phyloP scores from a whole-genome alignment of 345 rosid genomes.

The Eucalyptus microcorys region DNA sequence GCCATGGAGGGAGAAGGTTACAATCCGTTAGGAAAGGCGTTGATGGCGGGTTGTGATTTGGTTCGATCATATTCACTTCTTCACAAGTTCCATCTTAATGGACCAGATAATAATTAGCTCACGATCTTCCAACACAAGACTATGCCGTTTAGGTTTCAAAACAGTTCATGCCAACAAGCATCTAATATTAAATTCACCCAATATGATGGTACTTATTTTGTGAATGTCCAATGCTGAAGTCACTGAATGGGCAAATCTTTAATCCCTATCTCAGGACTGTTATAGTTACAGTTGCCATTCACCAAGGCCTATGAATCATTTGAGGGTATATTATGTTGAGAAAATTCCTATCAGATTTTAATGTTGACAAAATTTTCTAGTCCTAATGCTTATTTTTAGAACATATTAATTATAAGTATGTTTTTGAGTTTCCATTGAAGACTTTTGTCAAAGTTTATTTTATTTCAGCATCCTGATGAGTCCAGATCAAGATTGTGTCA shows the following conservation, averaged over 20 bases:
- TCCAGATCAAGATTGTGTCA: too few relatives aligned
- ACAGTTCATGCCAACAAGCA: not conserved
- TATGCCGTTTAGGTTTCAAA: not conserved
- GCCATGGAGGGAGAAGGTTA: not conserved
- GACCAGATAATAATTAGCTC: not conserved
- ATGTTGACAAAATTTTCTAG: too few relatives aligned
- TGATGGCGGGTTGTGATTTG: not conserved
- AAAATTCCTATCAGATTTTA: too few relatives aligned
- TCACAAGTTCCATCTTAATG: not conserved
- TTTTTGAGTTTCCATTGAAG: too few relatives aligned
- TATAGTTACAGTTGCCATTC: not conserved
- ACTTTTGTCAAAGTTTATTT: too few relatives aligned
- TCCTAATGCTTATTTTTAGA: too few relatives aligned
- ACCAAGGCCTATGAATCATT: not conserved
- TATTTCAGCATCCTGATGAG: too few relatives aligned
- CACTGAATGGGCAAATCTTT: not conserved
- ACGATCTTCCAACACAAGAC: not conserved
- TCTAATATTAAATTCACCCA: not conserved
- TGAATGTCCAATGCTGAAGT: not conserved
- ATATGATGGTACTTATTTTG: not conserved
- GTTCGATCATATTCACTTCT: not conserved
- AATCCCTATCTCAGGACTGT: not conserved
- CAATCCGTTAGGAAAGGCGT: not conserved
- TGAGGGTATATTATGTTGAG: not conserved
- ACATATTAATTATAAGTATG: too few relatives aligned